phyloP scores from a whole-genome alignment of 352 stramenopile species.

The Phytophthora brassicae region DNA sequence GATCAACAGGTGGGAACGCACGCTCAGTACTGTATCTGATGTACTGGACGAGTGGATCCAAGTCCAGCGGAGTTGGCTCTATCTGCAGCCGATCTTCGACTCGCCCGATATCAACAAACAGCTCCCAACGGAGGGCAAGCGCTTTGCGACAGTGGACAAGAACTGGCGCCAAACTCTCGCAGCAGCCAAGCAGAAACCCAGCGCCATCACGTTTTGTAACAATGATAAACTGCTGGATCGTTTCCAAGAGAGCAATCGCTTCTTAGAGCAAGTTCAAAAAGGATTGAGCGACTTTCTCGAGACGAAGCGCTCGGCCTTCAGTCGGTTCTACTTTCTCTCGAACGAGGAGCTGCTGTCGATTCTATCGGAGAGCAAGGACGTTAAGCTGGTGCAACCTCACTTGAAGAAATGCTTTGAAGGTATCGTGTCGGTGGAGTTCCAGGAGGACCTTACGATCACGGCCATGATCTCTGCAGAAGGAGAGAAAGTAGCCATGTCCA shows the following conservation, averaged over 20 bases:
- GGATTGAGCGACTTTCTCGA: slow-evolving; percentile 95
- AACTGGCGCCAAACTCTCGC: slow-evolving; percentile 93
- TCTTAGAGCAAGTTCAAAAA: slow-evolving; percentile 96
- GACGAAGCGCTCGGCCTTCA: slow-evolving; percentile 92
- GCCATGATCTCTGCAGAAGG: slow-evolving; percentile 91
- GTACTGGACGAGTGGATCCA: slow-evolving; percentile 95
- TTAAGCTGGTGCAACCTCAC: slow-evolving; percentile 93
- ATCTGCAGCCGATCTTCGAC: slow-evolving; percentile 96
- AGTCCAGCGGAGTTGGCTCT: slow-evolving; percentile 95
- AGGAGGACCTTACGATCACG: slow-evolving; percentile 90
- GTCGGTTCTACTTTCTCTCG: slow-evolving; percentile 95
- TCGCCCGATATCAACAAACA: slow-evolving; percentile 96
- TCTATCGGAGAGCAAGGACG: slow-evolving; percentile 95
- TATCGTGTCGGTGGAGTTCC: slow-evolving; percentile 92
- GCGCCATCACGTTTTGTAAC: slow-evolving; percentile 92
- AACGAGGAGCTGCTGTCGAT: slow-evolving; percentile 96
- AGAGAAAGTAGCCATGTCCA: slow-evolving; percentile 87
- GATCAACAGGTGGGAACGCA: slow-evolving; percentile 91
- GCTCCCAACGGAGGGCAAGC: slow-evolving; percentile 92
- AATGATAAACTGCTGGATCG: slow-evolving; percentile 91
- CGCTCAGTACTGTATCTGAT: slow-evolving; percentile 89
- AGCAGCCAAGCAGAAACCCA: slow-evolving; percentile 82
- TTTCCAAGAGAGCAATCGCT: slow-evolving; percentile 93
- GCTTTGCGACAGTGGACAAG: slow-evolving; percentile 94
- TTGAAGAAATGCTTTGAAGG: slow-evolving; percentile 97